Percentiles rank a stretch among this genome's conserved stretches.
phyloP scores from a whole-genome alignment of 1,139 yeast genomes.

The Lodderomyces metapsilosis region DNA sequence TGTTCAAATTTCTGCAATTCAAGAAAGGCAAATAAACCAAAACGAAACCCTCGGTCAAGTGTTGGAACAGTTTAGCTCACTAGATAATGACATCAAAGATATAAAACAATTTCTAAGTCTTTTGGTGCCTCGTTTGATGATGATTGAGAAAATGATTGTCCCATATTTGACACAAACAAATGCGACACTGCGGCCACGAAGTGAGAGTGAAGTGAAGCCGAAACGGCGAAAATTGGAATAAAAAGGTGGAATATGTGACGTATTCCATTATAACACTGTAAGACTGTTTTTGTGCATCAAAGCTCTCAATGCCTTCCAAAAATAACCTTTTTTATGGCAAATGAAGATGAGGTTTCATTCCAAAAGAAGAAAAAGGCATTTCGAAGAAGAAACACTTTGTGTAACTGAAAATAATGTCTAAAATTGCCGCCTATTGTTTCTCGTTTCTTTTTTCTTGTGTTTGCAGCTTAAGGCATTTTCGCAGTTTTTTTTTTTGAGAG shows the following conservation, averaged over 20 bases:
- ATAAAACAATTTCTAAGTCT: conserved; percentile 22
- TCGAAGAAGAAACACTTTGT: not conserved
- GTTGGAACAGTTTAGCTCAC: not conserved
- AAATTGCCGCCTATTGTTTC: conserved; percentile 3
- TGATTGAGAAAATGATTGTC: conserved; percentile 16
- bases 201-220: not conserved
- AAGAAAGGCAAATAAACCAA: not conserved
- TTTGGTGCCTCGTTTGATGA: conserved; percentile 21
- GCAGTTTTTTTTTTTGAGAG: not conserved
- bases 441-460: conserved; percentile 2
- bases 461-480: not conserved
- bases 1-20: not conserved
- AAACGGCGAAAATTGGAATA: conserved; percentile 4
- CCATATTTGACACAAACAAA: not conserved
- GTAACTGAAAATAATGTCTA: not conserved
- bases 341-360: not conserved
- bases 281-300: not conserved
- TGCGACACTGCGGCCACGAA: not conserved
- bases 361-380: not conserved
- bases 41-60: not conserved
- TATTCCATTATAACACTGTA: not conserved
- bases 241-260: not conserved
- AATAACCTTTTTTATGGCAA: too few relatives aligned
- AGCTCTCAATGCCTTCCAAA: not conserved
- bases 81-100: conserved; percentile 11